Evolutionary conservation across 345 rosid species (phyloP), one percentile per base, ranked within the genome.

Genomic region (Eutrema heterophyllum): DNA sequence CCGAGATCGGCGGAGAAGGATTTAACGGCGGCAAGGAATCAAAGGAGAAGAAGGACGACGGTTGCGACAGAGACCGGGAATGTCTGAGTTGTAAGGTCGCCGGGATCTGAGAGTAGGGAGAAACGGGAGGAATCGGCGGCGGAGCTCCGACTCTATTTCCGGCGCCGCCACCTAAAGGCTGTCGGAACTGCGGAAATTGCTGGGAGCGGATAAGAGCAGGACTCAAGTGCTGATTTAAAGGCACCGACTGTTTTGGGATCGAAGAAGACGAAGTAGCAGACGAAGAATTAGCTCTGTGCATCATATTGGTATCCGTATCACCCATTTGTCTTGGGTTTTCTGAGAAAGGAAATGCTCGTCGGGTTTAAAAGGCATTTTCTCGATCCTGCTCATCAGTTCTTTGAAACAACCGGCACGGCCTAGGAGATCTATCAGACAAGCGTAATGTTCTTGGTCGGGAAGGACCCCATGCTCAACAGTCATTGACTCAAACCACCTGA

Each of bases 401-500:
- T 82, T 80, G 11, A 83, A 88, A 76, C 71, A 64, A 60, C 92
- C 89, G 7, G 85, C 88, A 76, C 83, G 87, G 7, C 89, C 92
- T 58, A 89, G 75, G 57, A 89, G 93, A 85, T 92, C 90, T 38
- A 88, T 79, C 79, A 92, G 74, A 79, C 92, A 89, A 3, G 88
- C 90, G 70, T 83, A 85, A 84, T 88, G 93, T 55, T 92, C 92
- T 62, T 84, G 87, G 78, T 84, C 79, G 1, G 91, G 92, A 75
- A 80, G 55, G n/a, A 92, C 70, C 64, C 81, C 74, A 35, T 84
- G 81, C 62, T 78, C 63, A 5, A 27, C 21, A 67, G 80, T 78
- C 79, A 90, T 71, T 32, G 81, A 85, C 53, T 84, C 81, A 75
- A 85, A 87, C 80, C 80, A 83, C 76, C 61, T 49, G 16, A 88